These are phyloP conservation scores for Mycena galopus DNA, from an alignment of 768 basidiomycete species.

Conservation along the genomic window DNA sequence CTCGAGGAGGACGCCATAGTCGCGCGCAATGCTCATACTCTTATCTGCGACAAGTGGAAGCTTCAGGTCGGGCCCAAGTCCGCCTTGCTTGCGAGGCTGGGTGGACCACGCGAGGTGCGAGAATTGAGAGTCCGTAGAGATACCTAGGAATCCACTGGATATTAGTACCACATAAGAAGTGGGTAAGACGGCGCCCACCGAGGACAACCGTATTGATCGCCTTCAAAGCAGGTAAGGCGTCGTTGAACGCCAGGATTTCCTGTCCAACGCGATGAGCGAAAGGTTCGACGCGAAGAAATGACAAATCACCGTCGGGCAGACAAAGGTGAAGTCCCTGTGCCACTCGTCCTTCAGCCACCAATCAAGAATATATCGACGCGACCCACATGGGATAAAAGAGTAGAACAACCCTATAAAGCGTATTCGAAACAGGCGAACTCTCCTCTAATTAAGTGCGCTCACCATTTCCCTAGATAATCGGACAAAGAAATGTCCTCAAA, in stretches of 20 bases:
- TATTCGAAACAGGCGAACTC: slow-evolving; percentile 6
- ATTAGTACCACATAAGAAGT: neutral
- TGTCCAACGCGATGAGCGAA: slow-evolving; percentile 31
- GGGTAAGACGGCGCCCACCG: slow-evolving; percentile 57
- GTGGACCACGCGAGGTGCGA: slow-evolving; percentile 91
- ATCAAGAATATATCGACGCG: neutral
- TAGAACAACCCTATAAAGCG: slow-evolving; percentile 80
- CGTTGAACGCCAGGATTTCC: slow-evolving; percentile 96
- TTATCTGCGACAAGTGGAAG: slow-evolving; percentile 88
- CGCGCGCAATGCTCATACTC: slow-evolving; percentile 82
- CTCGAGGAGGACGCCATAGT: slow-evolving; percentile 91
- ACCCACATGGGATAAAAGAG: slow-evolving; percentile 94
- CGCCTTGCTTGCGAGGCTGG: slow-evolving; percentile 86
- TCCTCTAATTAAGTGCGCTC: slow-evolving; percentile 33
- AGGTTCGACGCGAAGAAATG: neutral
- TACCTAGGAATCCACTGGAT: slow-evolving; percentile 51
- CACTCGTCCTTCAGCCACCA: slow-evolving; percentile 1
- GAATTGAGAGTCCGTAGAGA: slow-evolving; percentile 93
- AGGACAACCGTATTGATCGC: slow-evolving; percentile 82
- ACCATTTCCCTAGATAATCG: slow-evolving; percentile 89
- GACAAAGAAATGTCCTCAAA: slow-evolving; percentile 85
- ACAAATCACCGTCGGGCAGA: slow-evolving; percentile 81
- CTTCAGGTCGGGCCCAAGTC: slow-evolving; percentile 89
- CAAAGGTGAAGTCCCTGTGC: slow-evolving; percentile 86
- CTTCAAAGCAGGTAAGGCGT: slow-evolving; percentile 82